Evolutionary conservation across 495 filamentous ascomycete genomes (phyloP), one percentile per base, ranked within the genome.

Genomic region (Thermochaetoides thermophila): DNA sequence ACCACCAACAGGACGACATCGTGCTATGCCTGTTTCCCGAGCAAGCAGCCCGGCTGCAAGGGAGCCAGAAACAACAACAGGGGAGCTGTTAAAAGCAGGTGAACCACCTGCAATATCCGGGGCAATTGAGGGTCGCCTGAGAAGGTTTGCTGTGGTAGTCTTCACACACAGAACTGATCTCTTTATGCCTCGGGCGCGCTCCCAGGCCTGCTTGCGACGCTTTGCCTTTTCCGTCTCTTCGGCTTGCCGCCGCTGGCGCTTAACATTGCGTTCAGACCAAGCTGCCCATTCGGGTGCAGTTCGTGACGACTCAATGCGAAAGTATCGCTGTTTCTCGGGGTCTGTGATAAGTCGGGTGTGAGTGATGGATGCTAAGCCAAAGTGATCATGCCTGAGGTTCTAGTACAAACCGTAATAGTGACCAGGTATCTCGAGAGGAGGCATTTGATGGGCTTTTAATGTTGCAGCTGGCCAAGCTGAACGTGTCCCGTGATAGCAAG

Each of bases 311-410:
- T 65, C 55, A 26, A 69, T 50, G 33, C 57, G 61, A 48, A 68
- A 71, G 44, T 69, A 70, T 12, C 59, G 62, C 15, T 44, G 35
- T 39, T 58, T 67, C 11, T 43, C 49, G 3, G 39, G 12, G 32
- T 71, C 67, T 66, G 29, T 7, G 0, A 15, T 26, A 13, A 17
- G 27, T 3, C 23, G 25, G 18, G 9, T 13, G 6, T 9, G n/a
- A 10, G 31, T 15, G 12, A 11, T 21, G 15, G 11, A 20, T 9
- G 21, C 18, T 10, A 1, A 31, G 7, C 12, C 12, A 2, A 3
- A 20, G 13, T 5, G 1, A 19, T 11, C 16, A 17, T 16, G 3
- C 2, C 13, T 1, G 32, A 16, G 32, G 1, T 26, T 14, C 3
- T 6, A 16, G 5, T 5, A 13, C 6, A 16, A 13, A 61, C 62